Conservation (phyloP, 345 rosid species). For the Moringa oleifera region DNA sequence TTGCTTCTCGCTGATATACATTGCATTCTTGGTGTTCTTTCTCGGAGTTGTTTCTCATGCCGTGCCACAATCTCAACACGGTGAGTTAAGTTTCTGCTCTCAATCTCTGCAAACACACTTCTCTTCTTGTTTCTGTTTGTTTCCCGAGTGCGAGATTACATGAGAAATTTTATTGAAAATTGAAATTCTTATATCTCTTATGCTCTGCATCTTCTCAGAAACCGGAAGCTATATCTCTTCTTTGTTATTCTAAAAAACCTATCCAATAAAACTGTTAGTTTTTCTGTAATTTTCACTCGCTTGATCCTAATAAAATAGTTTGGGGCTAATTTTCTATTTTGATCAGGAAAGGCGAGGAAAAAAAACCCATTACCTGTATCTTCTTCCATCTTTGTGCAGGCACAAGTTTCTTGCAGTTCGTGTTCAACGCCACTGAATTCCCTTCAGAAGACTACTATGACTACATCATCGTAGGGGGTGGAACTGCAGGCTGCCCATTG, state of each 20-base stretch:
- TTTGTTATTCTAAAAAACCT: conserved; percentile 5
- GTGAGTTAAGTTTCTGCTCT: conserved; percentile 21
- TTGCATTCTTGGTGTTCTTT: conserved; percentile 31
- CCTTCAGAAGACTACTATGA: conserved; percentile 77
- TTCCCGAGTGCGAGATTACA: neutral
- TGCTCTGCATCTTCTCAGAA: conserved; percentile 7
- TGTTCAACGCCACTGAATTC: conserved; percentile 60
- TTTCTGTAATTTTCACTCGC: neutral
- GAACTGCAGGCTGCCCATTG: conserved; percentile 88
- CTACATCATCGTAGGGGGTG: conserved; percentile 85
- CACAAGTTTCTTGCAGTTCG: conserved; percentile 55
- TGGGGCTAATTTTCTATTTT: neutral
- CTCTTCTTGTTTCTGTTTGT: conserved; percentile 3
- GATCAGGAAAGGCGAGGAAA: conserved; percentile 11
- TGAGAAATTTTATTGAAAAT: neutral
- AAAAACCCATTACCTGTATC: neutral
- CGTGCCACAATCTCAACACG: conserved; percentile 30
- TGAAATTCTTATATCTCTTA: neutral
- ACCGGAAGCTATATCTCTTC: neutral
- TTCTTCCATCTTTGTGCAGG: conserved; percentile 31
- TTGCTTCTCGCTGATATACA: conserved; percentile 14
- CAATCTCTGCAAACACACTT: neutral
- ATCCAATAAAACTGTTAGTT: neutral
- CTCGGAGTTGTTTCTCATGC: conserved; percentile 27
- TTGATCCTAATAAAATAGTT: neutral